Base-by-base conservation (phyloP, 106 monocot species). In the Vanilla planifolia region DNA sequence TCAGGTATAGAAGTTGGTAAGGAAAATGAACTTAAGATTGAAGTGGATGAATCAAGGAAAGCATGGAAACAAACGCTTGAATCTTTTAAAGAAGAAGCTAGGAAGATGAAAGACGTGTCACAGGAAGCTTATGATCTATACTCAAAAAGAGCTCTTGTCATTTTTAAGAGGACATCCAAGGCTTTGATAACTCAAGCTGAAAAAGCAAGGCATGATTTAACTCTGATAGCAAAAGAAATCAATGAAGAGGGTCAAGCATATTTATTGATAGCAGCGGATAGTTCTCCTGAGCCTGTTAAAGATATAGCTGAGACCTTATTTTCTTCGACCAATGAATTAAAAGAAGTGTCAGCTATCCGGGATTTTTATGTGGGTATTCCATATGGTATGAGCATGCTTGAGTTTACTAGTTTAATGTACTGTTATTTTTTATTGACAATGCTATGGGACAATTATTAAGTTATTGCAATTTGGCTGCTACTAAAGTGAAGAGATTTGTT, bases 321-420 rank as follows among this genome's bases (percentile, higher is more conserved):
- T 28, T 51, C 66, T 24, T 59, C 75, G n/a, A 21, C 67, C 40
- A 47, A 62, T 67, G 76, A 81, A 6, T 63, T 86, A 58, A 90
- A 72, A 57, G 71, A 74, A n/a, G 7, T 74, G 11, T 76, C 83
- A 40, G 62, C 68, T n/a, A 51, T 81, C 34, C 61, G 68, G 47
- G 95, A 96, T 66, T 96, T 77, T 67, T 60, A 96, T 36, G 42
- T 96, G 45, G 95, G 90, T 20, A 84, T 96, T 73, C 81, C 84
- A 1, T 96, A 87, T 65, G 95, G 95, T 96, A 87, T 56, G 71
- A 61, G 44, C n/a, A n/a, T n/a, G n/a, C n/a, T n/a, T n/a, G n/a
- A n/a, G n/a, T 65, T 8, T 27, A 29, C 1, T 19, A n/a, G 5
- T 5, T 36, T 33, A 35, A 2, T 19, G n/a, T 36, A 17, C 8